Conservation (phyloP, 2,329 filamentous ascomycete genomes). For the Emergomyces africanus region DNA sequence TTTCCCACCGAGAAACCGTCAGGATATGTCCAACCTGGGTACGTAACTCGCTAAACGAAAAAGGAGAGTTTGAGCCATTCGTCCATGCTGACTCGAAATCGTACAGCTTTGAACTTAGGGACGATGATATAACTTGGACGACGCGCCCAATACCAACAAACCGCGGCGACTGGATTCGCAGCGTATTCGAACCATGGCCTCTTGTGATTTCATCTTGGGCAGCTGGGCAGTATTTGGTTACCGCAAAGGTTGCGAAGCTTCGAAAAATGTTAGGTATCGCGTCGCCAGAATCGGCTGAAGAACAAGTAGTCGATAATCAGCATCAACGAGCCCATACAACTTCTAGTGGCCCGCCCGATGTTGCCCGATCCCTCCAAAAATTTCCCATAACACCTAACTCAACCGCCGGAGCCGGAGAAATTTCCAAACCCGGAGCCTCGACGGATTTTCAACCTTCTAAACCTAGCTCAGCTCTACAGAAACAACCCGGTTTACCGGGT, state of each 20-base stretch:
- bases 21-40: slow-evolving; percentile 8
- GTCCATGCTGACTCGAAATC: not conserved
- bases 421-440: not conserved
- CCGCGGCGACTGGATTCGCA: slow-evolving; percentile 6
- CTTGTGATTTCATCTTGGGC: not conserved
- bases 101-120: slow-evolving; percentile 5
- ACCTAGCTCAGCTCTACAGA: not conserved
- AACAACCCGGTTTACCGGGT: not conserved
- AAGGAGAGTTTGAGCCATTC: not conserved
- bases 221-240: not conserved
- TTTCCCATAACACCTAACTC: not conserved
- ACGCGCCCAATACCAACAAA: slow-evolving; percentile 5
- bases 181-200: slow-evolving; percentile 1
- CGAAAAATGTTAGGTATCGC: not conserved
- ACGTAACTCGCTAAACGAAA: not conserved
- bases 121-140: slow-evolving; percentile 3
- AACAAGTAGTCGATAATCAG: not conserved
- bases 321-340: not conserved
- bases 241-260: not conserved
- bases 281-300: not conserved
- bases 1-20: slow-evolving; percentile 5
- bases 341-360: not conserved
- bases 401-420: not conserved
- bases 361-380: not conserved
- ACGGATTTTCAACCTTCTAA: not conserved